Base-by-base conservation (phyloP, 371 early-diverging fungal species). In the Zopfochytrium polystomum region DNA sequence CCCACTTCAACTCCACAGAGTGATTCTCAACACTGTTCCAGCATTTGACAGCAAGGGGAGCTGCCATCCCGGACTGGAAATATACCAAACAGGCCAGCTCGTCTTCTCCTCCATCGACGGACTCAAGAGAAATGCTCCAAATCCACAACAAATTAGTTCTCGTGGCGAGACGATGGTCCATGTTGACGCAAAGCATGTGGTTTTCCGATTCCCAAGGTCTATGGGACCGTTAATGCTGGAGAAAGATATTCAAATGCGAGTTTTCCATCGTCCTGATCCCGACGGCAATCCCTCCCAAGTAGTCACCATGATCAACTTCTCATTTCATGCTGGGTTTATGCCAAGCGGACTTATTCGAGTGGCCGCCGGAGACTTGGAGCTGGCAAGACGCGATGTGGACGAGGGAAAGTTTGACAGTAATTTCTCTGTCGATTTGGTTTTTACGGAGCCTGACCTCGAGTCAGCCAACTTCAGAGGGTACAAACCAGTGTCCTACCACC, bases 281-380 rank as follows among this genome's bases (percentile, higher is more conserved):
- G 55, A 48, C n/a, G n/a, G n/a, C n/a, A n/a, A n/a, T n/a, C 26
- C 61, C 13, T 34, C 64, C 3, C 71, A 72, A 29, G 61, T 76
- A 27, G 61, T 61, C 5, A 80, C 82, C 0, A 65, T 82, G 58
- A 67, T 77, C 25, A 68, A 69, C 26, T 77, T 81, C 35, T 69
- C 77, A 2, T 82, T 82, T 62, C 66, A 82, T 52, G 73, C 80
- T 11, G 80, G 82, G 22, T 82, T 82, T 54, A 79, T 82, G 75
- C 69, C 75, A 5, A 42, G 64, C 23, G 82, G 82, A 22, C 49
- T 77, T 38, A 77, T 80, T 42, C 70, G 81, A n/a, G 75, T 81
- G 15, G 65, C 53, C 1, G 49, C 59, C 0, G 33, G 51, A 30
- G 80, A 80, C 54, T 52, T 81, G 56, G 81, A 80, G 42, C 31